Base-by-base conservation (phyloP, 352 stramenopile genomes). In the Phytophthora sojae region DNA sequence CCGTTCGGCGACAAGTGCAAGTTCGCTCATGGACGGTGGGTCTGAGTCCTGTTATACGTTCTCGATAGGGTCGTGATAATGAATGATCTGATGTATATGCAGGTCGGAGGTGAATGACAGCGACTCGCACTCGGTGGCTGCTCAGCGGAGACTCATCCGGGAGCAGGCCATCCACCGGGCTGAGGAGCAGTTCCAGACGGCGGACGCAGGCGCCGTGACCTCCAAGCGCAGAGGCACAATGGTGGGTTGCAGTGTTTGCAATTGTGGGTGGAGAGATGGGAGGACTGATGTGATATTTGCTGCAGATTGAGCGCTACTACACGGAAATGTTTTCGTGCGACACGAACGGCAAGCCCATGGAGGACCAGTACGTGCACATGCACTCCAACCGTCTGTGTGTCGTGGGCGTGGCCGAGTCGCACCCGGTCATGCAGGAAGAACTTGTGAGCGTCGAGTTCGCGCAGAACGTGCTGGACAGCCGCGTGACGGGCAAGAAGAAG, bases 301-400 rank as follows among this genome's bases (percentile, higher is more conserved):
- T 60, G 8, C 42, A 92, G 85, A 91, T 96, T 66, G 89, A 96
- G 62, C 83, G 89, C 50, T 96, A 96, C 78, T 96, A 96, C 72
- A 96, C 88, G 35, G 73, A 94, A 68, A 76, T 96, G 58, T 96
- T 93, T 47, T 88, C 85, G 44, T 92, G 85, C 61, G 86, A 96
- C 71, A 88, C 82, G 26, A 94, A 90, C 82, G 79, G 79, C 64
- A 86, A 88, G 57, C 57, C 71, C 8, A 61, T 71, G 61, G 84
- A 96, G 64, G 89, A 96, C 69, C 88, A 95, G 59, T 95, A 92
- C 73, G 86, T 96, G 61, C 88, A 96, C 76, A 96, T 96, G 89
- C 89, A 96, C 79, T 95, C 89, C 47, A 96, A 96, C 62, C 87
- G 89, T 5, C 77, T 95, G n/a, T 94, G 89, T 62, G 86, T 96